Evolutionary conservation across 495 filamentous ascomycete genomes (phyloP).

Genomic region (Podospora didyma): DNA sequence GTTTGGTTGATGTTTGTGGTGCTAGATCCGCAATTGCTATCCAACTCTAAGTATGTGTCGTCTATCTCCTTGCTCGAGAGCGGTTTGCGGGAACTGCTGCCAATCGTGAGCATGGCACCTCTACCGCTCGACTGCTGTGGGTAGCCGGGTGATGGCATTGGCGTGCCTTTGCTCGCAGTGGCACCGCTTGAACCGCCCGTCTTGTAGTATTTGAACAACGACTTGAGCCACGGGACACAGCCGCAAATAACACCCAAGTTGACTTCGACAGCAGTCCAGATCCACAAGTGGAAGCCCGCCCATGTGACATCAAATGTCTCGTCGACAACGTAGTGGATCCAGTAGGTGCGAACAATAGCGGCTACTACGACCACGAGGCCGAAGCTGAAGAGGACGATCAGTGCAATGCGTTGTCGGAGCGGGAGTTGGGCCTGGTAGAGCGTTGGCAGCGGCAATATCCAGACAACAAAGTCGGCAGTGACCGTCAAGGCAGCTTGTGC

Average conservation of each 20-base stretch:
- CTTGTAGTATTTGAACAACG: conserved; percentile 19
- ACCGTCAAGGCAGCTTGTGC: conserved; percentile 29
- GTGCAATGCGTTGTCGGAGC: conserved; percentile 14
- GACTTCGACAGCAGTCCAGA: conserved; percentile 41
- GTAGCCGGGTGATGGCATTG: no score
- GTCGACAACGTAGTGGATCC: conserved; percentile 21
- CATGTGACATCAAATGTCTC: conserved; percentile 31
- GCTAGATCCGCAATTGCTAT: not conserved
- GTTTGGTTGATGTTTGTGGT: not conserved
- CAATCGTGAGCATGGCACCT: no score
- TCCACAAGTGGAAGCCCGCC: conserved; percentile 37
- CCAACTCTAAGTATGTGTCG: no score
- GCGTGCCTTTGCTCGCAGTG: not conserved
- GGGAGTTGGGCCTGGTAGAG: conserved; percentile 29
- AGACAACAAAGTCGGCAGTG: conserved; percentile 35
- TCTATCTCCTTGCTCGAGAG: no score
- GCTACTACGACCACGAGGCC: conserved; percentile 23
- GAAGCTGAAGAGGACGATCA: conserved; percentile 24
- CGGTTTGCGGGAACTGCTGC: no score
- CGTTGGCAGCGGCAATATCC: conserved; percentile 37
- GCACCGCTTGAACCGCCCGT: not conserved
- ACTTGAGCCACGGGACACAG: conserved; percentile 36
- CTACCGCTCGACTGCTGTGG: no score
- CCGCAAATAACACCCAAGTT: conserved; percentile 38
- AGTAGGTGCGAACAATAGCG: conserved; percentile 21